phyloP scores from a whole-genome alignment of 257 asterid species.

The Fraxinus pennsylvanica region DNA sequence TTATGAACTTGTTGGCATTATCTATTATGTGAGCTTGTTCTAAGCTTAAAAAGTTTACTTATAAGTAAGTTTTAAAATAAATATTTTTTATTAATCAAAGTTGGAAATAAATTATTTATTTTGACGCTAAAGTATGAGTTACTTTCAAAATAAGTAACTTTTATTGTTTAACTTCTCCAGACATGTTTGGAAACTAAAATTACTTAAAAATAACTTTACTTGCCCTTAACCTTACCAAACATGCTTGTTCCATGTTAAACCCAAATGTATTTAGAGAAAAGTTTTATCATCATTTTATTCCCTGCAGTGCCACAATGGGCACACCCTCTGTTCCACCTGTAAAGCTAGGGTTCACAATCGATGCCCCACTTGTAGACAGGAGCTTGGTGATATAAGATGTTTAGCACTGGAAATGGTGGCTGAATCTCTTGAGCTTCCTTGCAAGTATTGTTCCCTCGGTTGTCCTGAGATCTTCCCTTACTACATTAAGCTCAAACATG shows the following conservation, averaged over 20 bases:
- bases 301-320: constrained; percentile 86
- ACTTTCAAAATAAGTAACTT: not conserved
- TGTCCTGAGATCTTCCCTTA: constrained; percentile 91
- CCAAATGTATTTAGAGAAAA: not conserved
- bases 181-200: not conserved
- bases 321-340: constrained; percentile 86
- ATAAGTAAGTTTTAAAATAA: not conserved
- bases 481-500: constrained; percentile 84
- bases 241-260: not conserved
- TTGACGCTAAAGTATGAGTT: not conserved
- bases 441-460: constrained; percentile 74
- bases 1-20: not conserved
- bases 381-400: constrained; percentile 93
- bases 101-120: not conserved
- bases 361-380: constrained; percentile 89
- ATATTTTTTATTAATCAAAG: not conserved
- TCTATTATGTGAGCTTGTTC: not conserved
- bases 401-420: constrained; percentile 91
- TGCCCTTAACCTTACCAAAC: not conserved
- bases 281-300: constrained; percentile 20
- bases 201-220: not conserved
- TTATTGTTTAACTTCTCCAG: not conserved
- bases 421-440: constrained; percentile 88
- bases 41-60: not conserved
- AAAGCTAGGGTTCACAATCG: constrained; percentile 81